phyloP scores from a whole-genome alignment of 2,329 filamentous ascomycete genomes.

The Cordyceps javanica region DNA sequence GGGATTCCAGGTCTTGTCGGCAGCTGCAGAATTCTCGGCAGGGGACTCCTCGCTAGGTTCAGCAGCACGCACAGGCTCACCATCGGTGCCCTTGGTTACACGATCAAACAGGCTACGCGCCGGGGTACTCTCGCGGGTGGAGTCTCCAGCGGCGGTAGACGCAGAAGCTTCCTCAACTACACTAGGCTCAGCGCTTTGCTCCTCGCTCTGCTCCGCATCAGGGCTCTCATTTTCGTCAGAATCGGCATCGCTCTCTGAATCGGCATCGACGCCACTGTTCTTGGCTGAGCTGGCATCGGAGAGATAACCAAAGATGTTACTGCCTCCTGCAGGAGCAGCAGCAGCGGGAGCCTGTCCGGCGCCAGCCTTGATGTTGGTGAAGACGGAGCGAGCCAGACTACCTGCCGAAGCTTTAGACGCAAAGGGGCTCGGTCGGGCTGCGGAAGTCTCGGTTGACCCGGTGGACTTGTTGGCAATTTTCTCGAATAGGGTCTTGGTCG shows the following conservation, averaged over 20 bases:
- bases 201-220: conserved; percentile 37
- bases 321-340: conserved; percentile 19
- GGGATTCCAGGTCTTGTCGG: conserved; percentile 36
- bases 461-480: conserved; percentile 47
- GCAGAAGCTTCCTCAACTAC: conserved; percentile 34
- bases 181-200: conserved; percentile 37
- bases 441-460: conserved; percentile 24
- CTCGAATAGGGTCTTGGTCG: conserved; percentile 51
- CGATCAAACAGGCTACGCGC: conserved; percentile 51
- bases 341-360: conserved; percentile 14
- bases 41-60: conserved; percentile 12
- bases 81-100: conserved; percentile 43
- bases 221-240: conserved; percentile 38
- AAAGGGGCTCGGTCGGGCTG: conserved; percentile 28
- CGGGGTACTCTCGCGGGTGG: conserved; percentile 38
- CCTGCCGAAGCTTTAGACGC: conserved; percentile 31
- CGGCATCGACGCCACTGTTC: conserved; percentile 45
- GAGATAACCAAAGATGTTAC: conserved; percentile 56
- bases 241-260: conserved; percentile 40
- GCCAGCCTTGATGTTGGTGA: conserved; percentile 33
- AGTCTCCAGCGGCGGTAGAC: conserved; percentile 17
- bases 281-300: conserved; percentile 51
- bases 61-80: conserved; percentile 41
- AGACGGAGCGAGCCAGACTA: conserved; percentile 36
- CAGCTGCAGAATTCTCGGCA: conserved; percentile 22